Conservation (phyloP, 345 rosid species). For the Euphorbia peplus region DNA sequence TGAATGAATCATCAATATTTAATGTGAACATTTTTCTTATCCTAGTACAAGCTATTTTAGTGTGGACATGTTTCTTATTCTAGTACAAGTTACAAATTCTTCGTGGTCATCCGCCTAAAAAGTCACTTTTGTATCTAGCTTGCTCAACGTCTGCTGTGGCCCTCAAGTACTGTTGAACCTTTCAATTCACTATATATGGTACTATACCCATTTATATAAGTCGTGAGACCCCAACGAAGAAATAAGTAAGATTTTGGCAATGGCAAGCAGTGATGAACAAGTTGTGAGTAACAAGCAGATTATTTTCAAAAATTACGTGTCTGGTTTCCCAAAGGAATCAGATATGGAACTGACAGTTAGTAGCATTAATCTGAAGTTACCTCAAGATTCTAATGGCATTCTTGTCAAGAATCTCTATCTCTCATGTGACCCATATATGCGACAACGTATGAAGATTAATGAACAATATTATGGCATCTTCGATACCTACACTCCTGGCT, state of each 20-base stretch:
- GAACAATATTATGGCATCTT: neutral
- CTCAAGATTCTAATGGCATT: conserved; percentile 20
- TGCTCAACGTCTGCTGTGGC: too few relatives aligned
- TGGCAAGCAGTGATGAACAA: conserved; percentile 1
- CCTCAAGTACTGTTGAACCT: too few relatives aligned
- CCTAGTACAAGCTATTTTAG: too few relatives aligned
- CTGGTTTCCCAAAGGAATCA: conserved; percentile 30
- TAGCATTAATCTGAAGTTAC: conserved; percentile 14
- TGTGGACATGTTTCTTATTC: too few relatives aligned
- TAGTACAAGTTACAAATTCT: too few relatives aligned
- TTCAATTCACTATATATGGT: too few relatives aligned
- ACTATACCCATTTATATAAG: too few relatives aligned
- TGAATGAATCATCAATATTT: too few relatives aligned
- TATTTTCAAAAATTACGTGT: conserved; percentile 13
- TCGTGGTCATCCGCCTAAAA: too few relatives aligned
- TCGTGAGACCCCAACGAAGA: too few relatives aligned
- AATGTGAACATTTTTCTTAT: too few relatives aligned
- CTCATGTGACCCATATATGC: conserved; percentile 58
- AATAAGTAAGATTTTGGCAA: neutral
- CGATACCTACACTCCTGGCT: conserved; percentile 12
- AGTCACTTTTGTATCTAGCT: too few relatives aligned
- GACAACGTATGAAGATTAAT: conserved; percentile 26
- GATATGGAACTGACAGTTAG: conserved; percentile 18
- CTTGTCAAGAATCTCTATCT: conserved; percentile 49
- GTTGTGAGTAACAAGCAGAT: conserved; percentile 20